Conservation (phyloP, 805 yeast species). For the Saturnispora silvae region DNA sequence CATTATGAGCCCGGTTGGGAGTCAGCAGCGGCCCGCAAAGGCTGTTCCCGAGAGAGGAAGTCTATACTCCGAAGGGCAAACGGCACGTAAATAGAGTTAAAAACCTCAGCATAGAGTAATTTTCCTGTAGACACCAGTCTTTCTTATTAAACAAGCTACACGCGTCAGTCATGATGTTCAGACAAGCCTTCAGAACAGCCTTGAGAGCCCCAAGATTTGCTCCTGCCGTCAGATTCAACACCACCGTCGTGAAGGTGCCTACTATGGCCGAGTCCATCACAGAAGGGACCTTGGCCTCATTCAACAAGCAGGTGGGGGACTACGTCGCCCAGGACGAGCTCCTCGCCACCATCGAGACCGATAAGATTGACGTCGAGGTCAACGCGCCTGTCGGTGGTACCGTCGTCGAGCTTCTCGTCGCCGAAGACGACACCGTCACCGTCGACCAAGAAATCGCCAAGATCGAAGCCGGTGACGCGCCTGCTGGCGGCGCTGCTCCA, state of each 20-base stretch:
- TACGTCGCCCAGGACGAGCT: conserved; percentile 79
- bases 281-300: conserved; percentile 80
- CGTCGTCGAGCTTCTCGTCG: conserved; percentile 69
- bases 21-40: too few relatives aligned
- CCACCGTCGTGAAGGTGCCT: conserved; percentile 72
- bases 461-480: conserved; percentile 72
- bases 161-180: conserved; percentile 11
- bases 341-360: conserved; percentile 95
- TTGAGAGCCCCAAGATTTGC: conserved; percentile 6
- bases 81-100: too few relatives aligned
- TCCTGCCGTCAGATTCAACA: conserved; percentile 21
- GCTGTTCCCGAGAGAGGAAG: too few relatives aligned
- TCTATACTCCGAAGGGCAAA: too few relatives aligned
- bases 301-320: conserved; percentile 73
- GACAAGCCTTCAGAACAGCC: conserved; percentile 9
- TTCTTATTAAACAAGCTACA: background rate
- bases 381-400: conserved; percentile 91
- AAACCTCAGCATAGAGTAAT: too few relatives aligned
- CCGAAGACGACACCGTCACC: conserved; percentile 84
- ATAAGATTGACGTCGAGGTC: conserved; percentile 94
- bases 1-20: too few relatives aligned
- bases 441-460: conserved; percentile 89
- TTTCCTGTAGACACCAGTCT: too few relatives aligned
- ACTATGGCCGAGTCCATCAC: conserved; percentile 98
- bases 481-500: conserved; percentile 44